A percentile compares a stretch with the other conserved stretches of the same genome.
Evolutionary conservation across 176 grass and related monocot species (phyloP).

Genomic region (Ampelocalamus luodianensis): DNA sequence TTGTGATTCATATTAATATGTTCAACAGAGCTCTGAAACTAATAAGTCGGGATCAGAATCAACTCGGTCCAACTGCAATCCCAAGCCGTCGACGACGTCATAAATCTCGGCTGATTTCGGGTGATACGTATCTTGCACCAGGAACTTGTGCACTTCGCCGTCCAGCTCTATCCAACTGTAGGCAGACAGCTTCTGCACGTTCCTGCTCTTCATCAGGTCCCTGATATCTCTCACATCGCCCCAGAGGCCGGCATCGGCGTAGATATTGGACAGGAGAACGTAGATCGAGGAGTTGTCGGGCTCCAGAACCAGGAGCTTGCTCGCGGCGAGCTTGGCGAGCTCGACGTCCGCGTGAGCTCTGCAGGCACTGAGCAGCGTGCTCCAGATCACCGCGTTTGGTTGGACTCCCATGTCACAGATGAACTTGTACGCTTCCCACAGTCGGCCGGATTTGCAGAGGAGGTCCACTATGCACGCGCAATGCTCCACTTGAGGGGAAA

Average conservation of each 20-base stretch:
- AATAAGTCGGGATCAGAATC: constrained; percentile 42
- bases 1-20: neutral
- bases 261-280: constrained; percentile 78
- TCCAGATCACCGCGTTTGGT: constrained; percentile 78
- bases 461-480: constrained; percentile 82
- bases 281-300: constrained; percentile 74
- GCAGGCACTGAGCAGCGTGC: constrained; percentile 72
- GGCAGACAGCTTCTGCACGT: constrained; percentile 77
- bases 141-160: constrained; percentile 69
- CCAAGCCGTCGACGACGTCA: constrained; percentile 47
- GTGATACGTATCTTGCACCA: constrained; percentile 73
- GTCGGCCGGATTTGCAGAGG: constrained; percentile 66
- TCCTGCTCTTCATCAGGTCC: constrained; percentile 75
- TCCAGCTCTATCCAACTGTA: constrained; percentile 91
- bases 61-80: constrained; percentile 53
- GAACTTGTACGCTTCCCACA: constrained; percentile 76
- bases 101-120: constrained; percentile 67
- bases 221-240: constrained; percentile 60
- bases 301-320: constrained; percentile 60
- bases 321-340: constrained; percentile 62
- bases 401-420: constrained; percentile 71
- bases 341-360: constrained; percentile 57
- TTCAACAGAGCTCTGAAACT: constrained; percentile 29
- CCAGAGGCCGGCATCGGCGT: constrained; percentile 70
- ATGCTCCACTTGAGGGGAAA: constrained; percentile 80